phyloP scores from a whole-genome alignment of 1,284 basidiomycete genomes.

The Heterobasidion annosum region DNA sequence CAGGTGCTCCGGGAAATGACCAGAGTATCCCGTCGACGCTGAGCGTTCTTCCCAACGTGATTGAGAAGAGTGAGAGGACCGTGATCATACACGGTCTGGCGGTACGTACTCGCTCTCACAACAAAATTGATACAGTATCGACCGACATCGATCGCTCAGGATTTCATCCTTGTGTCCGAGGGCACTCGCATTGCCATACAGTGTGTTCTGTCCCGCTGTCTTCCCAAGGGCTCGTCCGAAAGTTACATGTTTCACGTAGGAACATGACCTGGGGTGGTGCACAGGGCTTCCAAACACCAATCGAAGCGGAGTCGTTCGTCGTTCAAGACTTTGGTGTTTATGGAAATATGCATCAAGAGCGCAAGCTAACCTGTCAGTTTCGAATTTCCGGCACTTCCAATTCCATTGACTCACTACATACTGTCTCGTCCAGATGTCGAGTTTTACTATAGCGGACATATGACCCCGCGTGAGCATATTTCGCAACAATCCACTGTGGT shows the following conservation, averaged over 20 bases:
- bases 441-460: constrained; percentile 48
- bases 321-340: constrained; percentile 26
- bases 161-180: constrained; percentile 46
- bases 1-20: constrained; percentile 21
- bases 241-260: constrained; percentile 9
- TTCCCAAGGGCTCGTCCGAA: neutral
- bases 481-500: neutral
- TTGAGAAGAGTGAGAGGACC: constrained; percentile 29
- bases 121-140: constrained; percentile 1
- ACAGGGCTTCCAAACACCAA: constrained; percentile 31
- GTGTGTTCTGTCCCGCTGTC: constrained; percentile 19
- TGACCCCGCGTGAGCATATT: constrained; percentile 41
- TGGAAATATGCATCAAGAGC: constrained; percentile 26
- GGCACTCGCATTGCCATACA: constrained; percentile 54
- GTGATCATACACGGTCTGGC: constrained; percentile 21
- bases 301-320: constrained; percentile 24
- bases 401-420: neutral
- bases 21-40: constrained; percentile 26
- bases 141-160: constrained; percentile 20
- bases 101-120: neutral
- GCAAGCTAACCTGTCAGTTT: constrained; percentile 24
- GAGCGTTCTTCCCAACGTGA: constrained; percentile 28
- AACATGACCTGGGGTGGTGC: constrained; percentile 31
- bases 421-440: constrained; percentile 31
- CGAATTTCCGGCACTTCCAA: neutral